phyloP scores from a whole-genome alignment of 2,329 filamentous ascomycete genomes.

The Rachicladosporium sp. region DNA sequence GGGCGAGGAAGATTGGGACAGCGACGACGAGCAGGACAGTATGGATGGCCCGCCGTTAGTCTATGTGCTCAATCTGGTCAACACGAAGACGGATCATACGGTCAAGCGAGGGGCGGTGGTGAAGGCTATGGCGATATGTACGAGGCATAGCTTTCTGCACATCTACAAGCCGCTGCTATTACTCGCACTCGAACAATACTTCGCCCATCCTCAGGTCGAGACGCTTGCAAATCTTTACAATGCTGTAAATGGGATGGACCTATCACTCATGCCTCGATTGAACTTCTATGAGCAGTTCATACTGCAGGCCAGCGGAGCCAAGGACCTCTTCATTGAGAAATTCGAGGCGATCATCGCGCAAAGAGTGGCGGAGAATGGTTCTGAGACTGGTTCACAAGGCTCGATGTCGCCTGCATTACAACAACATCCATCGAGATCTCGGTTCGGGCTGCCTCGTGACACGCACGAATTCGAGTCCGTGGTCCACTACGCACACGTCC shows the following conservation, averaged over 20 bases:
- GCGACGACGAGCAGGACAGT: constrained; percentile 40
- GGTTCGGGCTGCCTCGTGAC: constrained; percentile 73
- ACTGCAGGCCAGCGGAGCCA: constrained; percentile 79
- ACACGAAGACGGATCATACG: constrained; percentile 91
- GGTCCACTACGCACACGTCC: constrained; percentile 91
- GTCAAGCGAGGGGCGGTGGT: constrained; percentile 87
- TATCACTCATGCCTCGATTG: constrained; percentile 81
- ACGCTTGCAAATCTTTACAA: constrained; percentile 82
- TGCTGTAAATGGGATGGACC: constrained; percentile 90
- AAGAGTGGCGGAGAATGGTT: constrained; percentile 49
- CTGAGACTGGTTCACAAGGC: constrained; percentile 14
- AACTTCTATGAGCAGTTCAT: constrained; percentile 75
- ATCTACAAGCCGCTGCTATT: constrained; percentile 96
- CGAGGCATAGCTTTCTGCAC: constrained; percentile 89
- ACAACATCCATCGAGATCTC: constrained; percentile 22
- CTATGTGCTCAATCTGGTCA: constrained; percentile 93
- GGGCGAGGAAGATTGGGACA: constrained; percentile 26
- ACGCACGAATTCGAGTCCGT: constrained; percentile 96
- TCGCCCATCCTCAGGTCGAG: constrained; percentile 77
- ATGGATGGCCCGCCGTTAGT: constrained; percentile 82
- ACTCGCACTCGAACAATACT: constrained; percentile 90
- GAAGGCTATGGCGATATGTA: constrained; percentile 98
- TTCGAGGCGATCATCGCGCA: constrained; percentile 90
- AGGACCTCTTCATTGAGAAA: constrained; percentile 94
- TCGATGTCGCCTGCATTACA: constrained; percentile 7